These are phyloP conservation scores for Paraphoma chrysanthemicola DNA, from an alignment of 2,329 filamentous ascomycete species.

Conservation along the genomic window DNA sequence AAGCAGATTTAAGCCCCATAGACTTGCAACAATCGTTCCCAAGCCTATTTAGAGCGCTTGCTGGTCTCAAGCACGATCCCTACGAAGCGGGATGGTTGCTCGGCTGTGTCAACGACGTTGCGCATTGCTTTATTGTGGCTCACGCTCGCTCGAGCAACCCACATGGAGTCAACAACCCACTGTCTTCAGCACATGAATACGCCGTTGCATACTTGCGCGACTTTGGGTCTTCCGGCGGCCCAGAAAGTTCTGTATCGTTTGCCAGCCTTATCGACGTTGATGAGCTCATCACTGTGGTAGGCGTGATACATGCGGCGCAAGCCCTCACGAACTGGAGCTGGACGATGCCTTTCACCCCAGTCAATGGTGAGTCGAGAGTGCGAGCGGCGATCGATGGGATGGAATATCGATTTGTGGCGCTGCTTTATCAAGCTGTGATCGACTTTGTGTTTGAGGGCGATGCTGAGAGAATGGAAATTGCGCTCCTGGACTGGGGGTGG, in stretches of 20 bases:
- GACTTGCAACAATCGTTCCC: neutral
- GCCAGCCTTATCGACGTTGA: neutral
- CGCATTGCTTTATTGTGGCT: constrained; percentile 3
- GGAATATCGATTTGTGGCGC: neutral
- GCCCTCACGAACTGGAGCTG: neutral
- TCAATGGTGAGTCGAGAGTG: neutral
- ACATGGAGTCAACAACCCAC: neutral
- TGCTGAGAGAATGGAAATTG: neutral
- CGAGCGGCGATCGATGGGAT: neutral
- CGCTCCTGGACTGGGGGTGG: neutral
- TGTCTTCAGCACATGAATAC: neutral
- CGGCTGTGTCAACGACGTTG: constrained; percentile 6
- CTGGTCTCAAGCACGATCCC: neutral
- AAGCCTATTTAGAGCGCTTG: constrained; percentile 2
- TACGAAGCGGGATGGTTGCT: constrained; percentile 8
- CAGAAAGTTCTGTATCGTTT: too few species aligned
- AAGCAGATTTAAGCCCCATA: neutral
- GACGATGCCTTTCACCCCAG: neutral
- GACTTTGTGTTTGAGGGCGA: neutral
- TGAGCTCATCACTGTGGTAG: neutral
- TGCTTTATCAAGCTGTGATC: neutral
- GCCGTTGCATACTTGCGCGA: neutral
- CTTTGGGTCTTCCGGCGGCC: neutral
- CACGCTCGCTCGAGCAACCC: neutral
- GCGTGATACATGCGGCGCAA: neutral